Conservation (phyloP, 2,329 filamentous ascomycete genomes). For the Rasamsonia emersonii region DNA sequence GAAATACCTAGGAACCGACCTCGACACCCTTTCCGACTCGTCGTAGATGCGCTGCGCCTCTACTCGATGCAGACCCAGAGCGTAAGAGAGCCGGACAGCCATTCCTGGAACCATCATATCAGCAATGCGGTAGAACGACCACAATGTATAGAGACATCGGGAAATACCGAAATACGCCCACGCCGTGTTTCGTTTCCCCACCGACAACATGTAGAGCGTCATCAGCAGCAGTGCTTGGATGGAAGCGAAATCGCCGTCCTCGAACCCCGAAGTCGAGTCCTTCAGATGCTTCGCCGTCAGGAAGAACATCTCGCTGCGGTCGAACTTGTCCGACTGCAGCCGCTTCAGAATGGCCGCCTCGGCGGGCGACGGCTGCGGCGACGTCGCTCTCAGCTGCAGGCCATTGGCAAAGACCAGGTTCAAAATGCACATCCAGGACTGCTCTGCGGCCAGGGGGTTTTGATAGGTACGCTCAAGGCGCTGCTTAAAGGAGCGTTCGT, state of each 20-base stretch:
- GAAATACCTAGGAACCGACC: slow-evolving; percentile 21
- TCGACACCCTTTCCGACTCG: slow-evolving; percentile 8
- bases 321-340: slow-evolving; percentile 40
- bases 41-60: slow-evolving; percentile 41
- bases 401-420: slow-evolving; percentile 58
- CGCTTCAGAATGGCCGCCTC: slow-evolving; percentile 46
- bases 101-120: slow-evolving; percentile 39
- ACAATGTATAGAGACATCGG: slow-evolving; percentile 9
- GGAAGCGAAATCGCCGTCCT: slow-evolving; percentile 57
- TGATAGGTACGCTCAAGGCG: slow-evolving; percentile 47
- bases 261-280: slow-evolving; percentile 43
- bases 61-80: slow-evolving; percentile 52
- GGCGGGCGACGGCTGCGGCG: slow-evolving; percentile 5
- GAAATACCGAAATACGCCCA: slow-evolving; percentile 52
- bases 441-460: slow-evolving; percentile 43
- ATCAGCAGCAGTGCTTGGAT: slow-evolving; percentile 57
- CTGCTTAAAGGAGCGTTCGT: slow-evolving; percentile 42
- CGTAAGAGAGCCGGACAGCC: slow-evolving; percentile 55
- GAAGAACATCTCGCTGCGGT: slow-evolving; percentile 56
- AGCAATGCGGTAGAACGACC: background rate
- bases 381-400: slow-evolving; percentile 35
- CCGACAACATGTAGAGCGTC: slow-evolving; percentile 54
- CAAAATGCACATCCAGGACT: slow-evolving; percentile 50
- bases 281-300: slow-evolving; percentile 48
- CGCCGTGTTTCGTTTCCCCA: slow-evolving; percentile 55